phyloP scores from a whole-genome alignment of 495 filamentous ascomycete species.

The Hypoxylon trugodes region DNA sequence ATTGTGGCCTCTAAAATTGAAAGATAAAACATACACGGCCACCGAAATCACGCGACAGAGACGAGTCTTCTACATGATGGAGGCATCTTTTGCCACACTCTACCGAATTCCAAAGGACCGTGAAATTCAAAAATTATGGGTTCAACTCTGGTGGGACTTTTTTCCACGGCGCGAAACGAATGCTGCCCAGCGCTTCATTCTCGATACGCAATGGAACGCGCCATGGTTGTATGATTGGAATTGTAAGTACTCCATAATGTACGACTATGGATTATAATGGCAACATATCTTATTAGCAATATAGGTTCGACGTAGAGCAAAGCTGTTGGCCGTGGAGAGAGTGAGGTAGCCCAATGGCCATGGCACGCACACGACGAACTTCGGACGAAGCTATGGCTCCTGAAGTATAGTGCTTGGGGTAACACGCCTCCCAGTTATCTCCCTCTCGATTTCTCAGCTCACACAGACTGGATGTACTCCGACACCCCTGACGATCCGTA shows the following conservation, averaged over 20 bases:
- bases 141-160: not conserved
- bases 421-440: too few species aligned
- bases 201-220: too few species aligned
- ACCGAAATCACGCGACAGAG: conserved; percentile 8
- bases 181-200: not conserved
- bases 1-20: not conserved
- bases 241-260: not conserved
- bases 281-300: not conserved
- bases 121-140: not conserved
- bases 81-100: not conserved
- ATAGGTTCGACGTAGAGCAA: not conserved
- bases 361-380: not conserved
- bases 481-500: too few species aligned
- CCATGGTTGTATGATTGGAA: not conserved
- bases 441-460: too few species aligned
- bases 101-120: not conserved
- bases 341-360: not conserved
- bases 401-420: not conserved
- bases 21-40: not conserved
- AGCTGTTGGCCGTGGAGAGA: not conserved
- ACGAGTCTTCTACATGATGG: conserved; percentile 1
- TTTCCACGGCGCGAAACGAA: not conserved
- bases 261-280: not conserved
- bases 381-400: not conserved
- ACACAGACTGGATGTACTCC: too few species aligned